These are phyloP conservation scores for Entoloma clypeatum DNA, from an alignment of 1,284 basidiomycete species.

Conservation along the genomic window DNA sequence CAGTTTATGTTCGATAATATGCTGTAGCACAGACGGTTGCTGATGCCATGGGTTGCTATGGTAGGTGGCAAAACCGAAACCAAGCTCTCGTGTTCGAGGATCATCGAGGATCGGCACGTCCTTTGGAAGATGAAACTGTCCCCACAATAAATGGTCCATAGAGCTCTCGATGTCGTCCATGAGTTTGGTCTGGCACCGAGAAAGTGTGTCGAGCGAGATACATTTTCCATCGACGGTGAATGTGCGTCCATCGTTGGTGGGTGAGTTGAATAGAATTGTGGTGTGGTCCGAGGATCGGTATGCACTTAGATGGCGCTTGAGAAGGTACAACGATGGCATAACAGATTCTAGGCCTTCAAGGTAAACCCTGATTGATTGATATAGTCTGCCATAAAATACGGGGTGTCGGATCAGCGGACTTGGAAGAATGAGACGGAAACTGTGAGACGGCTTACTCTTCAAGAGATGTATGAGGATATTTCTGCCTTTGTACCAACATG, in stretches of 20 bases:
- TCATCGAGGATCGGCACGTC: not conserved
- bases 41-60: not conserved
- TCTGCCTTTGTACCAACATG: not conserved
- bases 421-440: too few species aligned
- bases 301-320: constrained; percentile 3
- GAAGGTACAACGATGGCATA: constrained; percentile 12
- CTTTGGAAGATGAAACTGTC: not conserved
- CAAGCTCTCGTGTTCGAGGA: not conserved
- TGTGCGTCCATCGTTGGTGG: not conserved
- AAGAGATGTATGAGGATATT: not conserved
- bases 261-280: constrained; percentile 7
- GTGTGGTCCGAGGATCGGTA: constrained; percentile 9
- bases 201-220: constrained; percentile 4
- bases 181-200: not conserved
- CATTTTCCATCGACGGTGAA: not conserved
- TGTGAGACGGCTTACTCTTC: constrained; percentile 1
- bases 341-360: not conserved
- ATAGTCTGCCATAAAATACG: too few species aligned
- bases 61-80: not conserved
- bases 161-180: not conserved
- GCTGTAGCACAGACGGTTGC: not conserved
- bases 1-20: not conserved
- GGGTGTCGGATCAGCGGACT: too few species aligned
- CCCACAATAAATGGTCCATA: not conserved
- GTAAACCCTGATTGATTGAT: not conserved